Percentiles rank a stretch among this genome's conserved stretches.
These are phyloP conservation scores for Dryadomyces quercus-mongolicae DNA, from an alignment of 2,329 filamentous ascomycete genomes.

Conservation along the genomic window DNA sequence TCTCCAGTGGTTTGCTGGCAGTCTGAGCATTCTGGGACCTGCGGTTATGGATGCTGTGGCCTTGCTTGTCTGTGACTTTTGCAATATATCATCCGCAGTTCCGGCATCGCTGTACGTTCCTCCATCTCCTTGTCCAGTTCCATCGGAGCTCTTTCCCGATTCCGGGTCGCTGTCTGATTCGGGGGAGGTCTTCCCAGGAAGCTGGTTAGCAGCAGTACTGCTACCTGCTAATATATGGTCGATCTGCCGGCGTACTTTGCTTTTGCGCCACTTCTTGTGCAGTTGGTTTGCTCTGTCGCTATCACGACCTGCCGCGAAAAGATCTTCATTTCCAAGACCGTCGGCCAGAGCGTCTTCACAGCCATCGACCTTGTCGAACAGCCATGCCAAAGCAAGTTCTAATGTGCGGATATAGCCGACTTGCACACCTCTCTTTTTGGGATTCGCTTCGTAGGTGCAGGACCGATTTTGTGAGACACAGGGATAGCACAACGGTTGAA, in stretches of 20 bases:
- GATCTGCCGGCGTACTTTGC: constrained; percentile 48
- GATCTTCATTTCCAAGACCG: constrained; percentile 16
- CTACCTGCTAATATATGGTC: constrained; percentile 45
- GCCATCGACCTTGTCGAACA: constrained; percentile 49
- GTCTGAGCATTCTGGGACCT: constrained; percentile 3
- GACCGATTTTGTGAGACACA: constrained; percentile 50
- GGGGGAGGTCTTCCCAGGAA: constrained; percentile 19
- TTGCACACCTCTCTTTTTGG: constrained; percentile 66
- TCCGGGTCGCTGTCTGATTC: constrained; percentile 7
- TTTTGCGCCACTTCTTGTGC: constrained; percentile 51
- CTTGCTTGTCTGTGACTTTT: neutral
- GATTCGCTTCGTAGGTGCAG: constrained; percentile 61
- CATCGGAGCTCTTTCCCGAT: neutral
- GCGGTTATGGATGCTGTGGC: neutral
- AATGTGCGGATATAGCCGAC: constrained; percentile 70
- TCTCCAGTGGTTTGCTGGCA: constrained; percentile 43
- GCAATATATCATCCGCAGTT: too few species aligned
- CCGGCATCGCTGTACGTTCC: too few species aligned
- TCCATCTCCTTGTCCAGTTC: neutral
- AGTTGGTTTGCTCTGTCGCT: constrained; percentile 37
- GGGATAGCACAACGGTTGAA: constrained; percentile 53
- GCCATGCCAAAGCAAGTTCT: constrained; percentile 55
- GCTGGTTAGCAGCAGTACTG: constrained; percentile 18
- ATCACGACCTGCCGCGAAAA: neutral
- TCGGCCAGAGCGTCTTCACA: constrained; percentile 44